Conservation (phyloP, 129 eudicot species). For the Lonicera japonica region DNA sequence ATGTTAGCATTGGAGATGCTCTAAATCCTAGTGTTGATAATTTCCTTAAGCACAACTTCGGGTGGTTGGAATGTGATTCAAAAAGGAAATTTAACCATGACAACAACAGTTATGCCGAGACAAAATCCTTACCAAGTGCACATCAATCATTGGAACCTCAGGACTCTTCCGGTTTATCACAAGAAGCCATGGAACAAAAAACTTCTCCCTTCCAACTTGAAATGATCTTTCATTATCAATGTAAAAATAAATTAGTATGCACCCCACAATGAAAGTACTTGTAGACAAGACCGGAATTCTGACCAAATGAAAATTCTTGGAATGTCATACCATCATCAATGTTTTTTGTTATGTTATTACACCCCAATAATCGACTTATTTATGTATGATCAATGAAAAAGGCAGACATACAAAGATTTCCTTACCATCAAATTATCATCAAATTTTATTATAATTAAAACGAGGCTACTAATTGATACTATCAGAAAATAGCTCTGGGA, state of each 20-base stretch:
- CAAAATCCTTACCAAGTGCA: constrained; percentile 67
- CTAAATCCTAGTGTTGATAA: not conserved
- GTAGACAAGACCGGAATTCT: too few relatives aligned
- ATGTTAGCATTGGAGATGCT: too few relatives aligned
- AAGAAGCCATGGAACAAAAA: constrained; percentile 83
- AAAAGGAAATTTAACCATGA: not conserved
- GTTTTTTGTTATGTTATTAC: too few relatives aligned
- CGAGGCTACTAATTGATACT: too few relatives aligned
- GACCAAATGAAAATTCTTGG: too few relatives aligned
- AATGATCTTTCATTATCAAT: constrained; percentile 50
- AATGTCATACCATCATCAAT: too few relatives aligned
- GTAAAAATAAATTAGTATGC: not conserved
- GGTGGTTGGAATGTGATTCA: not conserved
- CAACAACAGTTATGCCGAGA: constrained; percentile 1
- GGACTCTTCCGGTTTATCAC: constrained; percentile 74
- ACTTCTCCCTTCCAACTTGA: constrained; percentile 96
- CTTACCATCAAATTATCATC: too few relatives aligned
- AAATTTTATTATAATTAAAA: too few relatives aligned
- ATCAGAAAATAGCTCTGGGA: too few relatives aligned
- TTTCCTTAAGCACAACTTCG: not conserved
- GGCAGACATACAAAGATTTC: too few relatives aligned
- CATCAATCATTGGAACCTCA: constrained; percentile 97
- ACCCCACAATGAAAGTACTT: not conserved
- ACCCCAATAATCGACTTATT: too few relatives aligned
- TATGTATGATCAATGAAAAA: too few relatives aligned